phyloP scores from a whole-genome alignment of 805 yeast species.

The Tetrapisispora phaffii region DNA sequence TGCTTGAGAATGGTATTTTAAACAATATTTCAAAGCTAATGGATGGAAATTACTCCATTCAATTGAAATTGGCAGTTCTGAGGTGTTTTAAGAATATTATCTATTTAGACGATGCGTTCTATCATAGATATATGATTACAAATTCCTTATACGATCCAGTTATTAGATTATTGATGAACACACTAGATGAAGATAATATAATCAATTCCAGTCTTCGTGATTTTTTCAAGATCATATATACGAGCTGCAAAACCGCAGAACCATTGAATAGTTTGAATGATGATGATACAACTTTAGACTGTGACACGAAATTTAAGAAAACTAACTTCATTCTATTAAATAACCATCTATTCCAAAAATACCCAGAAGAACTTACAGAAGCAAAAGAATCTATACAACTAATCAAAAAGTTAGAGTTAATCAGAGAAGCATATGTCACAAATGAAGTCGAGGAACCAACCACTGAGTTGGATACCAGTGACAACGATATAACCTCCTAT shows the following conservation, averaged over 20 bases:
- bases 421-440: not conserved
- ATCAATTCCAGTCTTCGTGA: slow-evolving; percentile 70
- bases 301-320: slow-evolving; percentile 5
- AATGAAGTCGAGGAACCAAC: not conserved
- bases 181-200: slow-evolving; percentile 46
- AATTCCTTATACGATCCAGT: slow-evolving; percentile 42
- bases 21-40: slow-evolving; percentile 46
- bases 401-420: not conserved
- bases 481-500: slow-evolving; percentile 1
- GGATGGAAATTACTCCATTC: slow-evolving; percentile 30
- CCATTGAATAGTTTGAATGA: not conserved
- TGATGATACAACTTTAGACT: not conserved
- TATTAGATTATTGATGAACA: slow-evolving; percentile 40
- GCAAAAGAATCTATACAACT: not conserved
- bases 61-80: slow-evolving; percentile 56
- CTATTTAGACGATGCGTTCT: slow-evolving; percentile 50
- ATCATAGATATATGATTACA: slow-evolving; percentile 46
- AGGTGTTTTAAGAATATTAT: slow-evolving; percentile 59
- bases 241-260: not conserved
- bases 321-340: slow-evolving; percentile 20
- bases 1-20: slow-evolving; percentile 50
- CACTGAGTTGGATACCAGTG: slow-evolving; percentile 1
- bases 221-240: slow-evolving; percentile 41
- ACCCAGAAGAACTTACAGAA: not conserved
- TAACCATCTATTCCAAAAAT: slow-evolving; percentile 24